Evolutionary conservation across 208 protist genomes (phyloP), one percentile per base, ranked within the genome.

Genomic region (Trypanosoma scelopori): DNA sequence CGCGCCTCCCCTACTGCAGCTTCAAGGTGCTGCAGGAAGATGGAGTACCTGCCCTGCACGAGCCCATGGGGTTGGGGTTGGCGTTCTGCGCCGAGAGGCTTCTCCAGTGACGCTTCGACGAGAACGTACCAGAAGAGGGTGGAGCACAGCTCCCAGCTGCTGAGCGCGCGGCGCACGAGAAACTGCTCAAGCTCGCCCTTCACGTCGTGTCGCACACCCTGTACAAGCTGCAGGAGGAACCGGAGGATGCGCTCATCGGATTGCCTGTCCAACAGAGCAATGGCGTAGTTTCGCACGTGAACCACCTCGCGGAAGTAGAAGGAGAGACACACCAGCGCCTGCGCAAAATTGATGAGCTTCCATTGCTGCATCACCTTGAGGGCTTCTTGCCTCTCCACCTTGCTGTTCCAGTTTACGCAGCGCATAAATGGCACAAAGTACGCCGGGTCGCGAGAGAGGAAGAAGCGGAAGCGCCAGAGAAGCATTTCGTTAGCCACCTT

Each of bases 401-500:
- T 35, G 42, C 86, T 58, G 13, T 57, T 65, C 97, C 97, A 98
- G 52, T 97, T 91, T 9, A 98, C 92, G 61, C 83, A 93, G 45
- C 81, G 76, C 62, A 98, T 74, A 56, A 98, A 98, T 9, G 89
- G 92, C 1, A 97, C 75, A 28, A 98, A 86, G 37, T 89, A 89
- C 25, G 83, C 76, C 1, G 86, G 74, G 51, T 96, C 84, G 16
- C 79, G 71, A 18, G 69, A 53, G 39, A 98, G 77, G 67, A 90
- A 98, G 60, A 86, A 81, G 30, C 92, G 79, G 71, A 93, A 97
- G 61, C 88, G 93, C 94, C 96, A 98, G 55, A 98, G 73, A 55
- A 98, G 75, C 35, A 81, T 68, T 55, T 78, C 82, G 18, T 98
- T 94, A 57, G 98, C 92, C n/a, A 82, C 64, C 18, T 78, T 65